These are phyloP conservation scores for Populus euphratica DNA, from an alignment of 345 rosid species.

Conservation along the genomic window DNA sequence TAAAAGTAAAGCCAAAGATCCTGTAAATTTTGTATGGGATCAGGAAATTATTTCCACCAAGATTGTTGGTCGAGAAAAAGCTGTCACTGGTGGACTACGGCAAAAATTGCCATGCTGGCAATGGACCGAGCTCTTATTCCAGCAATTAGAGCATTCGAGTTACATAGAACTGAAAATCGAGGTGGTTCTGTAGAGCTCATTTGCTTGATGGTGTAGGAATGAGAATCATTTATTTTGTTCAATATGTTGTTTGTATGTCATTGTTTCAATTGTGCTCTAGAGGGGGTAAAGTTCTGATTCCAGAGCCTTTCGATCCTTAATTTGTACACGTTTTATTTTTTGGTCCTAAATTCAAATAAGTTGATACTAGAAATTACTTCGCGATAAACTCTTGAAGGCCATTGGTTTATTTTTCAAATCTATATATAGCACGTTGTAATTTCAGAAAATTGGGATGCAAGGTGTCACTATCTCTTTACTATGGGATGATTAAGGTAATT, in stretches of 20 bases:
- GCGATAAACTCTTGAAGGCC: not conserved
- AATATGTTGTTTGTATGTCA: not conserved
- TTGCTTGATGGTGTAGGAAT: not conserved
- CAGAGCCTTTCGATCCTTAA: not conserved
- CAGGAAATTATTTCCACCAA: not conserved
- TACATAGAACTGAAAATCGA: not conserved
- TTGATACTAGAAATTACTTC: not conserved
- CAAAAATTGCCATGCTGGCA: not conserved
- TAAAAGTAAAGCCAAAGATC: constrained; percentile 22
- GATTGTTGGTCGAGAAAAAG: not conserved
- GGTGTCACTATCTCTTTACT: no score
- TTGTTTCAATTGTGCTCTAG: not conserved
- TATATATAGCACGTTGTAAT: no score
- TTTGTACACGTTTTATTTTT: no score
- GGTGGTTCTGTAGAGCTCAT: no score
- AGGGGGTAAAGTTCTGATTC: not conserved
- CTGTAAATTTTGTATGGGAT: not conserved
- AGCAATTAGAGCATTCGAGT: not conserved
- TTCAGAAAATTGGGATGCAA: no score
- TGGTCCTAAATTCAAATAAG: not conserved
- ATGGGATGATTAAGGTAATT: no score
- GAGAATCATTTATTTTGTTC: not conserved
- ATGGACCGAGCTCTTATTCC: not conserved
- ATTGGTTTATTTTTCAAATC: no score
- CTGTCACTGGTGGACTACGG: not conserved